Evolutionary conservation across 176 grass and related monocot species (phyloP).

Genomic region (Musa beccarii): DNA sequence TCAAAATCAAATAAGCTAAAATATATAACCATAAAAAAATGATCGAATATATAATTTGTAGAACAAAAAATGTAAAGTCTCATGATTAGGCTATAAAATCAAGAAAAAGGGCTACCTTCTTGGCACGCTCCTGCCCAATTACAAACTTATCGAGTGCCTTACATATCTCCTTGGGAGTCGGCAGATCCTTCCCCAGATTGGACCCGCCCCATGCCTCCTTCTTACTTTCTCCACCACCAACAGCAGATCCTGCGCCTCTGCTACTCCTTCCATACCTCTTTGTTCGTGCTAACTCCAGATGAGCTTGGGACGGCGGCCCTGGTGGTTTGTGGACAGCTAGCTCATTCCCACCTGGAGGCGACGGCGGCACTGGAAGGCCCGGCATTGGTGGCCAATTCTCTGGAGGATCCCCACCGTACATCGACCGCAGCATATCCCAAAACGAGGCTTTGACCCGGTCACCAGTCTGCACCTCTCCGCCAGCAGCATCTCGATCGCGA

Average conservation of each 20-base stretch:
- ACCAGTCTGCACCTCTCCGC: slow-evolving; percentile 12
- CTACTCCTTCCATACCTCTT: slow-evolving; percentile 1
- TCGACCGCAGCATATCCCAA: slow-evolving; percentile 19
- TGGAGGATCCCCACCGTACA: slow-evolving; percentile 26
- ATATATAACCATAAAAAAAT: background rate
- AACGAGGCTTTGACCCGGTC: slow-evolving; percentile 38
- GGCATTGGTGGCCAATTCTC: slow-evolving; percentile 40
- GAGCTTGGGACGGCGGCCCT: slow-evolving; percentile 18
- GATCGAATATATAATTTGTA: slow-evolving; percentile 13
- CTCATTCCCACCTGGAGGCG: background rate
- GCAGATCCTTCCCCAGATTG: slow-evolving; percentile 64
- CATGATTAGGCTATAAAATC: background rate
- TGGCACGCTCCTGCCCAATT: slow-evolving; percentile 76
- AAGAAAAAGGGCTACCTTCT: slow-evolving; percentile 47
- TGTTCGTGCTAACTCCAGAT: slow-evolving; percentile 3
- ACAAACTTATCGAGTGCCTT: slow-evolving; percentile 78
- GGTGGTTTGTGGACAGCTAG: slow-evolving; percentile 11
- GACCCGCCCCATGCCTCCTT: slow-evolving; percentile 79
- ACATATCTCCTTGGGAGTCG: slow-evolving; percentile 91
- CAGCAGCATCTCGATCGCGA: slow-evolving; percentile 12
- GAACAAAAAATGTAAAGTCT: background rate
- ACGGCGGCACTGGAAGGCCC: slow-evolving; percentile 17
- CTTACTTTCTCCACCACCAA: slow-evolving; percentile 15
- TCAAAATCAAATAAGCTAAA: background rate
- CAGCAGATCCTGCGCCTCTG: slow-evolving; percentile 6